Evolutionary conservation across 768 basidiomycete genomes (phyloP), one percentile per base, ranked within the genome.

Genomic region (Naganishia randhawae): DNA sequence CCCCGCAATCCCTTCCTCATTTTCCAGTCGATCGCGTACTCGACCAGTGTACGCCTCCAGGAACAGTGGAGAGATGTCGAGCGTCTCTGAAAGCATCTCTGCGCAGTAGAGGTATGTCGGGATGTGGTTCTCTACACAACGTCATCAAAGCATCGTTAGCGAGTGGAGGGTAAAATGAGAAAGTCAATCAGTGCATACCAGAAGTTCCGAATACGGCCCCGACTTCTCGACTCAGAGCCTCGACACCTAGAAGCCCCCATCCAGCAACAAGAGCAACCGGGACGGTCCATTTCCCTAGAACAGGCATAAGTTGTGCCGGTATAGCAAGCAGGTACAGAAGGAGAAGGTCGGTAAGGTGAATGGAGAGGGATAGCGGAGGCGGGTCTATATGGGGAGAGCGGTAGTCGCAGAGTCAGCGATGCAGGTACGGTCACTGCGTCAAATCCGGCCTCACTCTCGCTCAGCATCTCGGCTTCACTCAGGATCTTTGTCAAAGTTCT

Each of bases 241-340:
- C 77, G 1, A 80, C 68, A 25, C 78, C 78, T 17, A 78, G 61
- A 0, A 80, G 53, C 65, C 73, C 77, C 78, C 78, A 80, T 25
- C 74, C 77, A 13, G 77, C 77, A 3, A 80, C 67, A 35, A 77
- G 41, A 1, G 74, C 73, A 25, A 80, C 72, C 10, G 75, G 50
- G 10, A 76, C 68, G 3, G 71, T 61, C 67, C 72, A 76, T 7
- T 72, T 71, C 7, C 67, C 70, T 0, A 77, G 73, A 14, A 74
- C 69, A 39, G 75, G 77, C 5, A 78, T 71, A 13, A 78, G 68
- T 4, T 76, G 75, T 29, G 67, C 69, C 3, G 78, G 77, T 19
- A 80, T 65, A 16, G 78, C 76, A 9, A 73, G 72, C 14, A 80
- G 70, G 69, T 80, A 80, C 68, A 80, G 73, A 16, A 72, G 52